A percentile compares a stretch with the other conserved stretches of the same genome.
Conservation (phyloP, 2,329 filamentous ascomycete species). For the Aspergillus tanneri region DNA sequence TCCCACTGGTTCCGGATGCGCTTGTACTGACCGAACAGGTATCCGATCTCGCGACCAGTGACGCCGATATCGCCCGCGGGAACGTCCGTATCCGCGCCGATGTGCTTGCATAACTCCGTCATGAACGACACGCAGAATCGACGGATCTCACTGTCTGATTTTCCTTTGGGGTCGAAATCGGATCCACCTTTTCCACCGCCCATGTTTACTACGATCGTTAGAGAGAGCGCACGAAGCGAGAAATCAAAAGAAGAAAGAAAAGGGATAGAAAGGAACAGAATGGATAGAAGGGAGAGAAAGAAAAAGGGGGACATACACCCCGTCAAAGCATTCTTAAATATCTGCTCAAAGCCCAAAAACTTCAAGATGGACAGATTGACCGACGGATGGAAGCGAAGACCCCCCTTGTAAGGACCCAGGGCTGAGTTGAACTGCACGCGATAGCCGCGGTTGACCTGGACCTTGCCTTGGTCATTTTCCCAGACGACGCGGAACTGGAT, state of each 20-base stretch:
- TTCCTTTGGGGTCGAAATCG: conserved; percentile 99
- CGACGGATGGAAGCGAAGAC: conserved; percentile 83
- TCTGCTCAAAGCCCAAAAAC: conserved; percentile 98
- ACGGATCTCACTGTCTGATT: conserved; percentile 94
- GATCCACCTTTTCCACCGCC: conserved; percentile 96
- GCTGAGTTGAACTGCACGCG: conserved; percentile 98
- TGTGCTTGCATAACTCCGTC: conserved; percentile 92
- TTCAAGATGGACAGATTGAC: conserved; percentile 72
- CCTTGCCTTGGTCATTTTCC: conserved; percentile 84
- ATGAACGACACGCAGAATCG: conserved; percentile 97
- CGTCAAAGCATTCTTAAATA: conserved; percentile 99
- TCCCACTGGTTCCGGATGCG: conserved; percentile 87
- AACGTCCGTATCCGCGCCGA: conserved; percentile 92
- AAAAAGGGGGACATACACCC: conserved; percentile 63
- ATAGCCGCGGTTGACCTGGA: conserved; percentile 92
- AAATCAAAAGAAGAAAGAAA: no score
- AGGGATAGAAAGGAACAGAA: no score
- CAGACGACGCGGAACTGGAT: conserved; percentile 97
- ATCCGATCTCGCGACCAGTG: conserved; percentile 86
- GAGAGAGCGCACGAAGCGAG: no score
- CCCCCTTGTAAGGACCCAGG: conserved; percentile 96
- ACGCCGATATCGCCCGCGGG: conserved; percentile 97
- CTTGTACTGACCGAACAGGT: conserved; percentile 92
- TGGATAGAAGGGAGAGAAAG: no score
- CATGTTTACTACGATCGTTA: conserved; percentile 67